Evolutionary conservation across 305 asterid species (phyloP).

Genomic region (Fraxinus ornus): DNA sequence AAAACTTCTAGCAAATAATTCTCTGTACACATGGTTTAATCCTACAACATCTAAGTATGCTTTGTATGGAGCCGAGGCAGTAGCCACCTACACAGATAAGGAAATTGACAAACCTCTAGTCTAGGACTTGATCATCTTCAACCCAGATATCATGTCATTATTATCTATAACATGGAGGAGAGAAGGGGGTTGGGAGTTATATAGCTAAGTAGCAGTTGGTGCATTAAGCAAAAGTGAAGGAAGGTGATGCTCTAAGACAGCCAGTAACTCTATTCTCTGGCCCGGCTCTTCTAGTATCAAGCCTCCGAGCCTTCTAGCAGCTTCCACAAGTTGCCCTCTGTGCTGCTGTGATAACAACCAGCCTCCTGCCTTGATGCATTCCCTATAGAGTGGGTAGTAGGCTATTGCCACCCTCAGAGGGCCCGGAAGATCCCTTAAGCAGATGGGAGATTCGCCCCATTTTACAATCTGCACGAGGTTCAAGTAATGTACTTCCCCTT

Average conservation of each 20-base stretch:
- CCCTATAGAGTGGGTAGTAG: constrained; percentile 85
- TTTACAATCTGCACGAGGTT: constrained; percentile 58
- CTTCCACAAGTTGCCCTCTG: constrained; percentile 81
- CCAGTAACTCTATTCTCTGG: constrained; percentile 62
- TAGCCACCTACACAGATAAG: constrained; percentile 28
- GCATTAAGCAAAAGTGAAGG: constrained; percentile 66
- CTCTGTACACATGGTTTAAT: too few species aligned
- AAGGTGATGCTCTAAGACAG: constrained; percentile 76
- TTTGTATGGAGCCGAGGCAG: constrained; percentile 31
- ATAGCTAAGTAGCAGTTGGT: constrained; percentile 35
- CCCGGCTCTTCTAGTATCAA: constrained; percentile 53
- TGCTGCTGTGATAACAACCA: constrained; percentile 67
- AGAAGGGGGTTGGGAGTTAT: background rate
- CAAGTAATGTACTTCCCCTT: constrained; percentile 61
- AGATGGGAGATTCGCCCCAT: constrained; percentile 66
- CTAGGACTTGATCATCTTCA: constrained; percentile 23
- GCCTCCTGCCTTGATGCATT: constrained; percentile 72
- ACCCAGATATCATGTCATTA: constrained; percentile 40
- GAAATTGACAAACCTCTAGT: constrained; percentile 29
- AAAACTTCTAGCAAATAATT: too few species aligned
- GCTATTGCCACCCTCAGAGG: constrained; percentile 84
- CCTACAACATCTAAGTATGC: constrained; percentile 30
- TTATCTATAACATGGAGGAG: constrained; percentile 32
- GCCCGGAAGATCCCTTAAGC: constrained; percentile 72
- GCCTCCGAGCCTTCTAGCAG: constrained; percentile 68